Percentiles rank a stretch among this genome's conserved stretches.
phyloP scores from a whole-genome alignment of 306 rosid genomes.

The Mimosa pudica region DNA sequence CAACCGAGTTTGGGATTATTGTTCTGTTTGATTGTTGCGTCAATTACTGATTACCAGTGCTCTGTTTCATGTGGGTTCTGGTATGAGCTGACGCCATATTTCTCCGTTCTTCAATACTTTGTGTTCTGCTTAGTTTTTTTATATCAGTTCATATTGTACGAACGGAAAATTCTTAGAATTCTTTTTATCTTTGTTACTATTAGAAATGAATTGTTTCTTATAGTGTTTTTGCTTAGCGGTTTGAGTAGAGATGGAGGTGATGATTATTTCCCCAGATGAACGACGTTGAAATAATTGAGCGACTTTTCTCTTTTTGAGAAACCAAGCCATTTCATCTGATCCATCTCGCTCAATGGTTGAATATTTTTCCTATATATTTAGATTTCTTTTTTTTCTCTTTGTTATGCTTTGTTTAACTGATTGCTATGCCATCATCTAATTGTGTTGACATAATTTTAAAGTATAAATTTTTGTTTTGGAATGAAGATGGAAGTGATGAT shows the following conservation, averaged over 20 bases:
- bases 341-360: neutral
- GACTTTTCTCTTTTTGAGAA: constrained; percentile 53
- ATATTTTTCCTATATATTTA: too few relatives aligned
- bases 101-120: constrained; percentile 34
- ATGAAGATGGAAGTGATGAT: constrained; percentile 36
- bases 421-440: too few relatives aligned
- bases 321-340: constrained; percentile 62
- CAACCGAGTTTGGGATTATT: too few relatives aligned
- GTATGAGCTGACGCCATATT: constrained; percentile 56
- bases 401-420: neutral
- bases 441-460: neutral
- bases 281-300: constrained; percentile 62
- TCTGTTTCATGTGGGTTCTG: constrained; percentile 32
- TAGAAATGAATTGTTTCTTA: too few relatives aligned
- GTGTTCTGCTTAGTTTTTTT: neutral
- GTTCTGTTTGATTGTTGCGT: constrained; percentile 30
- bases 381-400: neutral
- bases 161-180: constrained; percentile 24
- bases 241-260: constrained; percentile 30
- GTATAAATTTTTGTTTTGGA: neutral
- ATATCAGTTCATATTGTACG: constrained; percentile 28
- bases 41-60: constrained; percentile 55
- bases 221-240: too few relatives aligned
- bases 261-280: constrained; percentile 64
- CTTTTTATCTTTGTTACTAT: too few relatives aligned